phyloP scores from a whole-genome alignment of 441 rosid species.

The Gossypium lobatum region DNA sequence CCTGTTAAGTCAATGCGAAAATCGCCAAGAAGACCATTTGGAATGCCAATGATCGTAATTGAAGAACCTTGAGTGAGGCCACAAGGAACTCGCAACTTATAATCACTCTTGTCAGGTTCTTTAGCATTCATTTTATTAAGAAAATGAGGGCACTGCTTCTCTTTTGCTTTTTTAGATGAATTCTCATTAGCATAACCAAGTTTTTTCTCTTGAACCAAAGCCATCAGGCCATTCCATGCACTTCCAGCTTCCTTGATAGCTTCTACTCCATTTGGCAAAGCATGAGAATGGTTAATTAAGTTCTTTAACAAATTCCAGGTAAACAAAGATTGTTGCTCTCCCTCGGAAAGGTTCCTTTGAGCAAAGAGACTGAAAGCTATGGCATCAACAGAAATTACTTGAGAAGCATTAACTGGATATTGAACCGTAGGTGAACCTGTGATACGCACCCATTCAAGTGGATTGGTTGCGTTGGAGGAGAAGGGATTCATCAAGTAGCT shows the following conservation, averaged over 20 bases:
- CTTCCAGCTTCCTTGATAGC: constrained; percentile 85
- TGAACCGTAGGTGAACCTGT: constrained; percentile 47
- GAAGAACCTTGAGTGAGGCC: constrained; percentile 95
- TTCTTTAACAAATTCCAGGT: constrained; percentile 71
- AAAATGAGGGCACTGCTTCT: constrained; percentile 83
- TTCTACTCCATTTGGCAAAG: constrained; percentile 62
- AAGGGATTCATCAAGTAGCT: constrained; percentile 38
- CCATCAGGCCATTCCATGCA: constrained; percentile 80
- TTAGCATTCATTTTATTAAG: constrained; percentile 74
- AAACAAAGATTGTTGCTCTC: constrained; percentile 54
- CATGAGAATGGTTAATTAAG: constrained; percentile 59
- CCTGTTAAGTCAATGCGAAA: constrained; percentile 84
- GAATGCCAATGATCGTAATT: constrained; percentile 78
- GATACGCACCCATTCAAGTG: constrained; percentile 63
- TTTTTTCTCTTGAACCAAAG: constrained; percentile 59
- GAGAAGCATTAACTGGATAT: constrained; percentile 46
- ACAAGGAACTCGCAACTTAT: constrained; percentile 66
- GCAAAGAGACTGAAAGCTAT: constrained; percentile 50
- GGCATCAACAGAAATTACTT: constrained; percentile 50
- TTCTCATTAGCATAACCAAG: constrained; percentile 41
- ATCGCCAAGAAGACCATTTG: constrained; percentile 81
- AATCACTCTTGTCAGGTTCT: constrained; percentile 35
- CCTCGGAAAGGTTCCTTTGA: constrained; percentile 49
- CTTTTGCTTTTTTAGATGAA: constrained; percentile 39
- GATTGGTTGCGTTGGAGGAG: constrained; percentile 50